Evolutionary conservation across 257 asterid genomes (phyloP), one percentile per base, ranked within the genome.

Genomic region (Parsonsia alboflavescens): DNA sequence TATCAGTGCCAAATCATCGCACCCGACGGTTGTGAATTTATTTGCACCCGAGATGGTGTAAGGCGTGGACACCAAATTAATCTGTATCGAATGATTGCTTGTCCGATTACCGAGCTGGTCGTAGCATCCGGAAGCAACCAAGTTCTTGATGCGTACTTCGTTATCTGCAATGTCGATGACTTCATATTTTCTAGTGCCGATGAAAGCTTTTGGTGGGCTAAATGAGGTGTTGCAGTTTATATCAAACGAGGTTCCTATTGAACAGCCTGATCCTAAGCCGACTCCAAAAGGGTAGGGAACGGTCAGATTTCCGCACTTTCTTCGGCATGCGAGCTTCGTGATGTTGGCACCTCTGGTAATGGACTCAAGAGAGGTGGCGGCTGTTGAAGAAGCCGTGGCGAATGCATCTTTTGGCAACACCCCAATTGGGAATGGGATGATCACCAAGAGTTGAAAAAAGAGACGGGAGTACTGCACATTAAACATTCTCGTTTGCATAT

Each of bases 21-120:
- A 90, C 0, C 96, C 95, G 0, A 89, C 42, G 1, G 81, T 76
- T 0, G 81, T 87, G 45, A 85, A 69, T 74, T 42, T 77, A 76
- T 89, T 89, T 2, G 17, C 44, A 11, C 76, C 82, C 0, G 93
- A 86, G 39, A 80, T 76, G 13, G 87, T 48, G 5, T 59, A 86
- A 4, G 88, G 76, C 0, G 83, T 66, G 0, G 28, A 0, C 0
- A 62, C 24, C 0, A 76, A 19, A 9, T 46, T 19, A 63, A 72
- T 67, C 12, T 39, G 2, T 16, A 52, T 46, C 2, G 13, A 9
- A 41, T 54, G 7, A 5, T 3, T 28, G 16, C 3, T 0, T 2
- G 61, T 28, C 13, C 10, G 10, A 33, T 52, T 42, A 12, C 80
- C 80, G 15, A 11, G 10, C n/a, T 44, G 39, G 74, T 76, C 49